Evolutionary conservation across 805 yeast species (phyloP).

Genomic region (Scheffersomyces ergatensis): DNA sequence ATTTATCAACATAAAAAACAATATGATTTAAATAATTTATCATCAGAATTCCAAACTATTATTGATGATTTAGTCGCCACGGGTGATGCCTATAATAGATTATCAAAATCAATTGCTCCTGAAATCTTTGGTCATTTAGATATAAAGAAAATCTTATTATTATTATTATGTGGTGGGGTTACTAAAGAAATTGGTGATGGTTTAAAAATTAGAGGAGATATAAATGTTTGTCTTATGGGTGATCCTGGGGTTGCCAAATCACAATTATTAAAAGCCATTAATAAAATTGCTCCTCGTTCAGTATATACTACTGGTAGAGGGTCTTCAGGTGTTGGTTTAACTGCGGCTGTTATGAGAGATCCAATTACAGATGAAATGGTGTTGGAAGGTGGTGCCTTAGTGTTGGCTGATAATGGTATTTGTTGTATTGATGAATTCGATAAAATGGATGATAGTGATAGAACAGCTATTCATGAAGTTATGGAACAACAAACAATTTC

Average conservation of each 20-base stretch:
- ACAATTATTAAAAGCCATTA: conserved; percentile 85
- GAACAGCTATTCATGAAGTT: conserved; percentile 98
- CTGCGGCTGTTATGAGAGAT: conserved; percentile 98
- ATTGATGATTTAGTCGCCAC: conserved; percentile 53
- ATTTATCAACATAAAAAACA: conserved; percentile 86
- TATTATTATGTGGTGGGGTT: conserved; percentile 91
- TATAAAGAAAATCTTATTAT: conserved; percentile 83
- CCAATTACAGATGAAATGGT: conserved; percentile 99
- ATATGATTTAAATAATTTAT: conserved; percentile 64
- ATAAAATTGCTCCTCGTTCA: conserved; percentile 92
- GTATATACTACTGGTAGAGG: conserved; percentile 98
- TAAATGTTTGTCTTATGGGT: conserved; percentile 94
- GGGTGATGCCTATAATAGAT: conserved; percentile 74
- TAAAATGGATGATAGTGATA: conserved; percentile 95
- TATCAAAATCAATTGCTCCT: conserved; percentile 92
- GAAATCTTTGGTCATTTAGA: conserved; percentile 94
- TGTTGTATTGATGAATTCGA: conserved; percentile 99
- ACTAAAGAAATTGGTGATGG: conserved; percentile 95
- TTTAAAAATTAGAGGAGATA: conserved; percentile 95
- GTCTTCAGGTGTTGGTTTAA: conserved; percentile 97
- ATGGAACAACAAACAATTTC: conserved; percentile 99
- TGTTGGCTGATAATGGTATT: conserved; percentile 94
- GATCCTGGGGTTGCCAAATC: conserved; percentile 99
- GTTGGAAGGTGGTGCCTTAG: conserved; percentile 96
- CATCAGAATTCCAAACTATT: conserved; percentile 52